These are phyloP conservation scores for Pythium aristosporum DNA, from an alignment of 352 stramenopile genomes.

Conservation along the genomic window DNA sequence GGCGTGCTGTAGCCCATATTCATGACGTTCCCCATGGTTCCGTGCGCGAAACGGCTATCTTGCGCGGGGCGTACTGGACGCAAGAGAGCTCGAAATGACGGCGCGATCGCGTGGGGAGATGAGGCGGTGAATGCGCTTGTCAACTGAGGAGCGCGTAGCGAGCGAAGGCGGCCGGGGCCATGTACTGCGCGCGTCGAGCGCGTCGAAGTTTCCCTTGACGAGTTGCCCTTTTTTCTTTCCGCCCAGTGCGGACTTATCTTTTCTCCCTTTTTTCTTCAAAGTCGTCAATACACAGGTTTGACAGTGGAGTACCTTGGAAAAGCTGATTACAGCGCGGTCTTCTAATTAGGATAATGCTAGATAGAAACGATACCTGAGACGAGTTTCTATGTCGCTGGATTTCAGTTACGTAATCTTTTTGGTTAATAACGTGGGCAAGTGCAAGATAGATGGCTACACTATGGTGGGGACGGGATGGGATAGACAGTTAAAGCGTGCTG, in stretches of 20 bases:
- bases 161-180: constrained; percentile 2
- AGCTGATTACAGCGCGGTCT: constrained; percentile 12
- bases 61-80: not conserved
- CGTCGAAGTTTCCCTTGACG: constrained; percentile 3
- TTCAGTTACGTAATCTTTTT: no score
- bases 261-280: constrained; percentile 28
- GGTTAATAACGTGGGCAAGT: not conserved
- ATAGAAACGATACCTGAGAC: constrained; percentile 12
- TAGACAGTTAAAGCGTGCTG: constrained; percentile 51
- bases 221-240: constrained; percentile 1
- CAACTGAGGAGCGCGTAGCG: not conserved
- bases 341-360: not conserved
- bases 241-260: not conserved
- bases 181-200: constrained; percentile 3
- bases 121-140: not conserved
- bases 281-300: constrained; percentile 16
- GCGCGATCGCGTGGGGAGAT: not conserved
- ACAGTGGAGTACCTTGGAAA: not conserved
- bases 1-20: constrained; percentile 41
- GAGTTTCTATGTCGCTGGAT: not conserved
- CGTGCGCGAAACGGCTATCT: not conserved
- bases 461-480: not conserved
- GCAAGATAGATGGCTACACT: constrained; percentile 12
- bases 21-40: constrained; percentile 70
- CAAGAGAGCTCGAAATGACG: not conserved